phyloP scores from a whole-genome alignment of 148 eudicot species.

The Rhododendron vialii region DNA sequence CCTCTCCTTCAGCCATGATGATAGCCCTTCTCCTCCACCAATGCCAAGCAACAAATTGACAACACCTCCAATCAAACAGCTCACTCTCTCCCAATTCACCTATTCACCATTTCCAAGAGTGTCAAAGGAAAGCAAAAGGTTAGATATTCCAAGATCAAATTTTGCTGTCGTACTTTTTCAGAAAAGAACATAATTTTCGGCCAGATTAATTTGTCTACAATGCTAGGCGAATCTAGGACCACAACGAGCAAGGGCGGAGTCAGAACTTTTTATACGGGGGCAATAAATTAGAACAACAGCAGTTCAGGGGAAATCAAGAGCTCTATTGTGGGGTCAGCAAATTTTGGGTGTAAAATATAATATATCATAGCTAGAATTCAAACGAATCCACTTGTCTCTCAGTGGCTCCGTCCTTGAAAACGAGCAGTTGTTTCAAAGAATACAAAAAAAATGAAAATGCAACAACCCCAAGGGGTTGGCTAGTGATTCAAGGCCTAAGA shows the following conservation, averaged over 20 bases:
- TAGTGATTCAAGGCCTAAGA: neutral
- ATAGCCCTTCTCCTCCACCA: slow-evolving; percentile 7
- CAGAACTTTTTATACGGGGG: neutral
- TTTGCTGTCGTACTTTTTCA: neutral
- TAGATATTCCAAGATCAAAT: neutral
- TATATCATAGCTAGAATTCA: neutral
- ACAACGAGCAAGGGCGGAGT: neutral
- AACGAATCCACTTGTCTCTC: neutral
- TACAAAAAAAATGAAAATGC: neutral
- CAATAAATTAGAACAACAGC: neutral
- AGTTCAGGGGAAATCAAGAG: neutral
- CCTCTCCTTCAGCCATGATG: slow-evolving; percentile 48
- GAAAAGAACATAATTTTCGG: neutral
- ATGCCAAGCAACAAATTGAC: slow-evolving; percentile 6
- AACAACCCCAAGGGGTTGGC: neutral
- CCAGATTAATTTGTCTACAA: neutral
- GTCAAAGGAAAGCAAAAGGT: neutral
- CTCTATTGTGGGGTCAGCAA: neutral
- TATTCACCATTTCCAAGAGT: slow-evolving; percentile 8
- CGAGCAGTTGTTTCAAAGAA: neutral
- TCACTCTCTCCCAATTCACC: slow-evolving; percentile 30
- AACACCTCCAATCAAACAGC: slow-evolving; percentile 3
- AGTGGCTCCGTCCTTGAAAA: neutral
- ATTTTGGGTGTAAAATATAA: neutral
- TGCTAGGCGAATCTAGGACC: neutral